Evolutionary conservation across 2,329 filamentous ascomycete genomes (phyloP).

Genomic region (Aureobasidium namibiae): DNA sequence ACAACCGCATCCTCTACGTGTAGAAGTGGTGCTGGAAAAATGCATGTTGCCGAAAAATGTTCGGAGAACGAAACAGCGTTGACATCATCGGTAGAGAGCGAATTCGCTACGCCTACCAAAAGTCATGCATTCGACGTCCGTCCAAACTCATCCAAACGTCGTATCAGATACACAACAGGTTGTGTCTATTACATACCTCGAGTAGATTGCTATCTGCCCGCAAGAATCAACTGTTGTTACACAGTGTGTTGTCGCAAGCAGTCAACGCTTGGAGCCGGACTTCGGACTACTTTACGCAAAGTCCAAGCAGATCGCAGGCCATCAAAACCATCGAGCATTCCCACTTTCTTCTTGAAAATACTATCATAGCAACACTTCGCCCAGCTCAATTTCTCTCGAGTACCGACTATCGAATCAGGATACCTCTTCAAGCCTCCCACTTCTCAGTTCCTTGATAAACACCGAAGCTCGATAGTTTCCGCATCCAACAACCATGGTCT

Average conservation of each 20-base stretch:
- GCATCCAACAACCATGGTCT: slow-evolving; percentile 24
- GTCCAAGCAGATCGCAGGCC: background rate
- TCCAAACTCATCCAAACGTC: background rate
- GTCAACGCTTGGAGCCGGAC: slow-evolving; percentile 12
- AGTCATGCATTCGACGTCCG: background rate
- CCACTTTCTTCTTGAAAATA: background rate
- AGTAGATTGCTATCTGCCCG: no score
- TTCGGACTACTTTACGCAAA: slow-evolving; percentile 2
- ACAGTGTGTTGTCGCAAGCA: background rate
- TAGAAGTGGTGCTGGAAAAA: background rate
- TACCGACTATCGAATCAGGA: background rate
- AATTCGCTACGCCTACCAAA: background rate
- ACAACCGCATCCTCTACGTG: no score
- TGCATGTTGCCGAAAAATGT: background rate
- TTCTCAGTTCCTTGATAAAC: no score
- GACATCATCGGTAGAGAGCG: background rate
- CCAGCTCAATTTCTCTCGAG: no score
- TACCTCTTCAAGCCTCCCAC: no score
- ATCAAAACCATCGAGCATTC: background rate
- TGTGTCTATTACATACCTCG: no score
- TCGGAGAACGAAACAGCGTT: background rate
- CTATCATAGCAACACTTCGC: no score
- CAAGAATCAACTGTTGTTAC: background rate
- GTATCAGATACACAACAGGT: background rate
- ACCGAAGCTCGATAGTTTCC: background rate